A percentile compares a stretch with the other conserved stretches of the same genome.
Evolutionary conservation across 2,329 filamentous ascomycete species (phyloP).

Genomic region (Elsinoe fawcettii): DNA sequence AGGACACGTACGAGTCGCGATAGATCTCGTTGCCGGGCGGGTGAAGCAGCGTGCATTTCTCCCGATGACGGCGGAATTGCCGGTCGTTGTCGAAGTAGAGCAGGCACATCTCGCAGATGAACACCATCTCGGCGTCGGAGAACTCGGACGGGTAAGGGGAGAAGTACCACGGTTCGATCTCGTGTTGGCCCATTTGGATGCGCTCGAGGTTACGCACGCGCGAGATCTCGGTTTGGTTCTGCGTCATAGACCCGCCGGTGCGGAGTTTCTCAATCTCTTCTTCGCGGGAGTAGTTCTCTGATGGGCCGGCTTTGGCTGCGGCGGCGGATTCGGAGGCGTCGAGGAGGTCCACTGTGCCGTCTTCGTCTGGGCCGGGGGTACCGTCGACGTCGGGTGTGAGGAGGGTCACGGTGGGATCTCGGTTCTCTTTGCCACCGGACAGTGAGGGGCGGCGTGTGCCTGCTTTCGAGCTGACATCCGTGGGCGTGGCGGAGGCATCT

Average conservation of each 20-base stretch:
- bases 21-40: conserved; percentile 98
- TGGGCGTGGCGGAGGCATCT: conserved; percentile 50
- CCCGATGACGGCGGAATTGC: conserved; percentile 75
- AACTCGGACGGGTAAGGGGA: conserved; percentile 91
- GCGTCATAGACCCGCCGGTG: conserved; percentile 94
- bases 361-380: conserved; percentile 46
- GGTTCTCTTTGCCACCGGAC: conserved; percentile 54
- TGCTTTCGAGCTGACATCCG: conserved; percentile 39
- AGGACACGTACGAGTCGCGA: conserved; percentile 84
- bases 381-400: conserved; percentile 40
- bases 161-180: conserved; percentile 98
- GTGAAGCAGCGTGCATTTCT: conserved; percentile 84
- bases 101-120: conserved; percentile 95
- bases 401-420: conserved; percentile 39
- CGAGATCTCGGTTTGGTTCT: conserved; percentile 94
- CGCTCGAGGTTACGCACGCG: conserved; percentile 90
- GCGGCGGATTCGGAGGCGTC: conserved; percentile 46
- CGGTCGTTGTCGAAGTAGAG: conserved; percentile 79
- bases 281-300: conserved; percentile 61
- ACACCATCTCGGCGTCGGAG: conserved; percentile 80
- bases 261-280: conserved; percentile 95
- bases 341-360: conserved; percentile 45
- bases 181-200: conserved; percentile 85
- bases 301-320: conserved; percentile 44
- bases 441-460: conserved; percentile 43